Percentiles rank a stretch among this genome's conserved stretches.
phyloP scores from a whole-genome alignment of 2,329 filamentous ascomycete genomes.

The Trichocomaceae sp. region DNA sequence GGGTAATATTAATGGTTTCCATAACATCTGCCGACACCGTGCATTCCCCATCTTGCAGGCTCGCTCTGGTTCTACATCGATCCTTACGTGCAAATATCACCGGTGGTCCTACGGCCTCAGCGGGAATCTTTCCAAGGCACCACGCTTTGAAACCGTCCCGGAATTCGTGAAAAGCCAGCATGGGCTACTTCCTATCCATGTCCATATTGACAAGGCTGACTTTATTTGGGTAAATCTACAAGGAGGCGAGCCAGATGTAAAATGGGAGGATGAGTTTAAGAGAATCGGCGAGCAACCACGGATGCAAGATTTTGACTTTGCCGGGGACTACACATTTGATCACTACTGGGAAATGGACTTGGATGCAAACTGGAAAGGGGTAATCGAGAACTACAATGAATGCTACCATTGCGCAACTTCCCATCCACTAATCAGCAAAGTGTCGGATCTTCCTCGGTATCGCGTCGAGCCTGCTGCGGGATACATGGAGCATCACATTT shows the following conservation, averaged over 20 bases:
- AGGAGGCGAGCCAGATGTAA: slow-evolving; percentile 39
- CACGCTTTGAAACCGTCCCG: slow-evolving; percentile 49
- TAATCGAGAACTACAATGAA: slow-evolving; percentile 59
- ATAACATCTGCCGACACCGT: slow-evolving; percentile 56
- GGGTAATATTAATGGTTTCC: slow-evolving; percentile 51
- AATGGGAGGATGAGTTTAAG: slow-evolving; percentile 49
- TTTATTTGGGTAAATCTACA: slow-evolving; percentile 58
- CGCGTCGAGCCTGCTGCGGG: slow-evolving; percentile 42
- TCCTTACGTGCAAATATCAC: slow-evolving; percentile 55
- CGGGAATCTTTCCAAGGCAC: slow-evolving; percentile 54
- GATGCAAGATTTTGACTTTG: slow-evolving; percentile 44
- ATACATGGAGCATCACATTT: slow-evolving; percentile 46
- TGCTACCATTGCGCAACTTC: slow-evolving; percentile 26
- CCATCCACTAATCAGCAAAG: slow-evolving; percentile 12
- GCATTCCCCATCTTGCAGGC: slow-evolving; percentile 51
- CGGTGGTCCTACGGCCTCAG: slow-evolving; percentile 55
- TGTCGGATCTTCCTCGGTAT: slow-evolving; percentile 52
- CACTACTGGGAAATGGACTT: slow-evolving; percentile 53
- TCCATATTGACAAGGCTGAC: slow-evolving; percentile 48
- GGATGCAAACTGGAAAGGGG: slow-evolving; percentile 55
- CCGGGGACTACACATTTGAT: slow-evolving; percentile 49
- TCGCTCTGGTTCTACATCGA: slow-evolving; percentile 42
- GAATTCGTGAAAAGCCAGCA: slow-evolving; percentile 52
- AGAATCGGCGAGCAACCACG: slow-evolving; percentile 43
- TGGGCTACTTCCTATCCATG: slow-evolving; percentile 49